Evolutionary conservation across 768 basidiomycete genomes (phyloP).

Genomic region (Chiua virens): DNA sequence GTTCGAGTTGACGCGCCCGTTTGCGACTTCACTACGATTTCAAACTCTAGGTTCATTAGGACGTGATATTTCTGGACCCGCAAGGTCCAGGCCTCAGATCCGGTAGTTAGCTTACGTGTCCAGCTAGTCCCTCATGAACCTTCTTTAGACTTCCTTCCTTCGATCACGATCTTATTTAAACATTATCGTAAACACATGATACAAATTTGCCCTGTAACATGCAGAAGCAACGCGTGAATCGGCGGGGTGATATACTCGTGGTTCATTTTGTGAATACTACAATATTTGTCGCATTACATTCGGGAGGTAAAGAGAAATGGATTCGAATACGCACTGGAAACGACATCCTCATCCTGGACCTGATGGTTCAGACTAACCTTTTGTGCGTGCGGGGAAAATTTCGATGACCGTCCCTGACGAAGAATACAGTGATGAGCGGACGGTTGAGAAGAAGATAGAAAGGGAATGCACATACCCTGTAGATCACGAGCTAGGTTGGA

Average conservation of each 20-base stretch:
- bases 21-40: too few species aligned
- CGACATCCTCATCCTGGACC: constrained; percentile 86
- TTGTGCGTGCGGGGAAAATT: constrained; percentile 91
- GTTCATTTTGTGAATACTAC: constrained; percentile 34
- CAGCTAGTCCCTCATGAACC: too few species aligned
- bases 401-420: constrained; percentile 84
- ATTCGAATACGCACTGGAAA: constrained; percentile 64
- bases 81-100: too few species aligned
- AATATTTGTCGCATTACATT: not conserved
- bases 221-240: not conserved
- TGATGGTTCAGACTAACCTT: constrained; percentile 86
- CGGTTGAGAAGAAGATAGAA: not conserved
- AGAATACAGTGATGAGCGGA: not conserved
- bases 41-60: too few species aligned
- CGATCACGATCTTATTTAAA: too few species aligned
- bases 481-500: constrained; percentile 3
- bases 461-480: constrained; percentile 24
- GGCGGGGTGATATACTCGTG: too few species aligned
- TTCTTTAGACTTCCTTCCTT: too few species aligned
- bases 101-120: too few species aligned
- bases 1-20: too few species aligned
- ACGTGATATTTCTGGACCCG: too few species aligned
- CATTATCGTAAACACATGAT: too few species aligned
- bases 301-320: not conserved
- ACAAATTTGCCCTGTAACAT: not conserved